These are phyloP conservation scores for Brassica juncea DNA, from an alignment of 345 rosid genomes.

Conservation along the genomic window DNA sequence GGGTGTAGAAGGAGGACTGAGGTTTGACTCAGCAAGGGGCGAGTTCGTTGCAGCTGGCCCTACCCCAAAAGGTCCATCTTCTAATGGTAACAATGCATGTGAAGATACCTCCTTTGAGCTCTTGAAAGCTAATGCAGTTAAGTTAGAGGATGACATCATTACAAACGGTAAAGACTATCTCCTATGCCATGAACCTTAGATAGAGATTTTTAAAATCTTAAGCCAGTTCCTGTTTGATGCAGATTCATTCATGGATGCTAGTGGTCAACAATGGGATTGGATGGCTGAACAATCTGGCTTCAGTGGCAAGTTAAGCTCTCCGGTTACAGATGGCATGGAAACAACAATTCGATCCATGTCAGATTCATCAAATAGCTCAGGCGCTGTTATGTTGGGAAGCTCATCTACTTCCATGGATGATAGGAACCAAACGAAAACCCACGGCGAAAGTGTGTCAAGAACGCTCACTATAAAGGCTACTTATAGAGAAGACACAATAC, in stretches of 20 bases:
- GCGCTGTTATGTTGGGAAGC: conserved; percentile 50
- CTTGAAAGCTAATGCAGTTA: conserved; percentile 37
- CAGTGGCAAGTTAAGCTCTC: conserved; percentile 43
- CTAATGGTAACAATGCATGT: conserved; percentile 39
- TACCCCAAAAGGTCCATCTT: conserved; percentile 24
- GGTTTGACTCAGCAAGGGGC: conserved; percentile 68
- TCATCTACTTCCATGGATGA: conserved; percentile 65
- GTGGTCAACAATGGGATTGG: conserved; percentile 44
- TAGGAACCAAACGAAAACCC: conserved; percentile 44
- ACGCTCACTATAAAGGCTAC: conserved; percentile 70
- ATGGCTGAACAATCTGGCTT: conserved; percentile 36
- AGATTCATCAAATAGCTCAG: conserved; percentile 68
- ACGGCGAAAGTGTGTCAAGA: conserved; percentile 49
- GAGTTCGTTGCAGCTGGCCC: conserved; percentile 64
- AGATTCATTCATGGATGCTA: conserved; percentile 39
- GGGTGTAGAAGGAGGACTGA: conserved; percentile 84
- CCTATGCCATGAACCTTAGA: conserved; percentile 10
- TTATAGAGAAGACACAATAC: conserved; percentile 66
- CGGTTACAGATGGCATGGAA: conserved; percentile 48
- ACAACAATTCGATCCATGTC: conserved; percentile 49
- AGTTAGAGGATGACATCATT: conserved; percentile 58
- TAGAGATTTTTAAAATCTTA: neutral
- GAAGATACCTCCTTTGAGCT: conserved; percentile 23
- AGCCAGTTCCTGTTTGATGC: conserved; percentile 17
- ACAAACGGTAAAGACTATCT: conserved; percentile 33